These are phyloP conservation scores for Metschnikowia amazonensis DNA, from an alignment of 805 yeast genomes.

Conservation along the genomic window DNA sequence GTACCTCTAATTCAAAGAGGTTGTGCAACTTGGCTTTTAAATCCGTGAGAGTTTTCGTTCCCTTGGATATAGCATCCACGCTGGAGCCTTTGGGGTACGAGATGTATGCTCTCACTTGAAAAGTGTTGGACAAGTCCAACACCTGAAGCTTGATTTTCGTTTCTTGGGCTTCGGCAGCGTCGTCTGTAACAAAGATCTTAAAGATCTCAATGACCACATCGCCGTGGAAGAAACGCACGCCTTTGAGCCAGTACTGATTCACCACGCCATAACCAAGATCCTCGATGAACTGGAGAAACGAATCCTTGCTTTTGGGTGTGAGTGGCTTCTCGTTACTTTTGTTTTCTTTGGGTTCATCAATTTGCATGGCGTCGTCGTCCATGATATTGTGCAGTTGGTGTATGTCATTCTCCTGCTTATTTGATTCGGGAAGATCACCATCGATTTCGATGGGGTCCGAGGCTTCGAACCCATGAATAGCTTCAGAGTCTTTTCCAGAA, in stretches of 20 bases:
- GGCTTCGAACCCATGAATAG: not conserved
- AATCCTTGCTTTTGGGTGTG: constrained; percentile 23
- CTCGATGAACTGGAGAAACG: constrained; percentile 43
- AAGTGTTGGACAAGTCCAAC: constrained; percentile 52
- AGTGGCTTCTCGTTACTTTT: not conserved
- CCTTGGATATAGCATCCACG: constrained; percentile 63
- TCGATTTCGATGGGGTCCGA: constrained; percentile 2
- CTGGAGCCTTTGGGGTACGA: constrained; percentile 72
- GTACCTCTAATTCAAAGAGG: constrained; percentile 63
- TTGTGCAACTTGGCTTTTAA: constrained; percentile 67
- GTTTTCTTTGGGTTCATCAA: not conserved
- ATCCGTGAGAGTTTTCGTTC: constrained; percentile 56
- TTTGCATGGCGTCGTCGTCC: constrained; percentile 5
- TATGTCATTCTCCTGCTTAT: not conserved
- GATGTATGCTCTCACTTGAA: constrained; percentile 61
- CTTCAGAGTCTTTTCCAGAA: not conserved
- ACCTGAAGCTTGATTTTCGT: constrained; percentile 32
- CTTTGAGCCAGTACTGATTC: constrained; percentile 58
- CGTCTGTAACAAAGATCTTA: constrained; percentile 41
- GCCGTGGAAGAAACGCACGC: constrained; percentile 58
- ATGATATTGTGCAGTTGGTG: not conserved
- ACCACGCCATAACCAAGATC: constrained; percentile 70
- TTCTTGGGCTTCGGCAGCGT: constrained; percentile 21
- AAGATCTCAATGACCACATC: constrained; percentile 59
- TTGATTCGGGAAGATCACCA: not conserved